Percentiles rank a stretch among this genome's conserved stretches.
These are phyloP conservation scores for Paramarasmius palmivorus DNA, from an alignment of 1,284 basidiomycete species.

Conservation along the genomic window DNA sequence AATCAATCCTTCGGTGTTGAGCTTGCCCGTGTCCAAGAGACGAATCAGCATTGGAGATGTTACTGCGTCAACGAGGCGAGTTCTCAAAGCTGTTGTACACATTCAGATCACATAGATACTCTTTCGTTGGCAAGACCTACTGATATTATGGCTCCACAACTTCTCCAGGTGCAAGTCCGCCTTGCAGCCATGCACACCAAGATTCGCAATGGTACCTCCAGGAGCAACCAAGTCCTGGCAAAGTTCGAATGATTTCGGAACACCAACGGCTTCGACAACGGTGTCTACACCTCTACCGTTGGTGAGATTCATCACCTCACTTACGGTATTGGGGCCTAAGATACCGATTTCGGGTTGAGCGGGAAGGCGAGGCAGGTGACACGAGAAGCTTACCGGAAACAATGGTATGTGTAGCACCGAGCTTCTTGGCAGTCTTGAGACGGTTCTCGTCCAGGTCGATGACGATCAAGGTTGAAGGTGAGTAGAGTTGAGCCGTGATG, in stretches of 20 bases:
- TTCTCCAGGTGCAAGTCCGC: constrained; percentile 27
- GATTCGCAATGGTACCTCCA: constrained; percentile 27
- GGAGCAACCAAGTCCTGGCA: constrained; percentile 26
- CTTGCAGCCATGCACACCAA: constrained; percentile 27
- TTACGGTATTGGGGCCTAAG: constrained; percentile 16
- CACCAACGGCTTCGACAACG: constrained; percentile 27
- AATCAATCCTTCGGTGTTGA: constrained; percentile 18
- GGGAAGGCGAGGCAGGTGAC: background rate
- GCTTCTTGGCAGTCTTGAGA: constrained; percentile 18
- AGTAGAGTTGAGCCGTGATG: constrained; percentile 27
- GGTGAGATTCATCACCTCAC: constrained; percentile 24
- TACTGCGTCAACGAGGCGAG: constrained; percentile 22
- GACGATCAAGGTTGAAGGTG: constrained; percentile 24
- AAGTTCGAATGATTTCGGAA: constrained; percentile 25
- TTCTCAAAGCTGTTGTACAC: constrained; percentile 21
- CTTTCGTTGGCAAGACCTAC: constrained; percentile 7
- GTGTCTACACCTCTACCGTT: constrained; percentile 25
- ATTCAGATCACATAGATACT: too few species aligned
- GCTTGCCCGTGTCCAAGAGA: constrained; percentile 22
- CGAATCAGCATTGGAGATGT: constrained; percentile 24
- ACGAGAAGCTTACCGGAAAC: constrained; percentile 14
- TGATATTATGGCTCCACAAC: constrained; percentile 25
- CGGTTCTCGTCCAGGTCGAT: constrained; percentile 24
- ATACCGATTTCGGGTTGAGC: background rate
- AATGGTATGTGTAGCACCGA: constrained; percentile 27